Percentiles rank a stretch among this genome's conserved stretches.
Evolutionary conservation across 768 basidiomycete species (phyloP).

Genomic region (Tylopilus balloui): DNA sequence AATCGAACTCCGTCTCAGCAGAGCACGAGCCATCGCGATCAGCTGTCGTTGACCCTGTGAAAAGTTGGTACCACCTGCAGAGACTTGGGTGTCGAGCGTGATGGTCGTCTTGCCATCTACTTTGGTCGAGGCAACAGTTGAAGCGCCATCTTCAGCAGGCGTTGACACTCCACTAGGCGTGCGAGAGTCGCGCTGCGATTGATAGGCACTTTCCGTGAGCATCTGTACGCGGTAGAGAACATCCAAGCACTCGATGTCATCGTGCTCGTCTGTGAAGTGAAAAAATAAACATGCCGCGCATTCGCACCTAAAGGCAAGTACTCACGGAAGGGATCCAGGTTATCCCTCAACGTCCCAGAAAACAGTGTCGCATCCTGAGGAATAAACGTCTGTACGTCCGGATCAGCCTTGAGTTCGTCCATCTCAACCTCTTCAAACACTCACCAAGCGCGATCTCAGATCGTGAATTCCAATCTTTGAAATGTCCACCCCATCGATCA

Average conservation of each 20-base stretch:
- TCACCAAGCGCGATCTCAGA: conserved; percentile 66
- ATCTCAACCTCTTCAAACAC: conserved; percentile 19
- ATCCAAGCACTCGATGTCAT: conserved; percentile 75
- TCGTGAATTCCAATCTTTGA: conserved; percentile 82
- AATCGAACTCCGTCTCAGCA: conserved; percentile 65
- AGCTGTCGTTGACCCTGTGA: conserved; percentile 89
- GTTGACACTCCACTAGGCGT: conserved; percentile 44
- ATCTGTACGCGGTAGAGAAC: conserved; percentile 81
- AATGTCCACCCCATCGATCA: conserved; percentile 88
- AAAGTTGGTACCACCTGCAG: conserved; percentile 85
- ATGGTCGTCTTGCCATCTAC: conserved; percentile 53
- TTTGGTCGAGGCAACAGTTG: conserved; percentile 44
- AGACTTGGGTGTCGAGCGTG: conserved; percentile 73
- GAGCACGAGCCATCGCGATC: conserved; percentile 80
- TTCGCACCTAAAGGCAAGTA: neutral
- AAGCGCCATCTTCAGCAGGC: conserved; percentile 37
- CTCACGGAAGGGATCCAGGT: conserved; percentile 67
- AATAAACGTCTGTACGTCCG: conserved; percentile 61
- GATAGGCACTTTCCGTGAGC: conserved; percentile 46
- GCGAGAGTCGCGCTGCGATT: conserved; percentile 49
- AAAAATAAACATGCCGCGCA: neutral
- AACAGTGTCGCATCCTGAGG: conserved; percentile 75
- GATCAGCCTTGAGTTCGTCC: neutral
- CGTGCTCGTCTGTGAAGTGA: conserved; percentile 56
- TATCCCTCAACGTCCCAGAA: conserved; percentile 73